Conservation (phyloP, 116 monocot species). For the Papilionanthe hybrid region DNA sequence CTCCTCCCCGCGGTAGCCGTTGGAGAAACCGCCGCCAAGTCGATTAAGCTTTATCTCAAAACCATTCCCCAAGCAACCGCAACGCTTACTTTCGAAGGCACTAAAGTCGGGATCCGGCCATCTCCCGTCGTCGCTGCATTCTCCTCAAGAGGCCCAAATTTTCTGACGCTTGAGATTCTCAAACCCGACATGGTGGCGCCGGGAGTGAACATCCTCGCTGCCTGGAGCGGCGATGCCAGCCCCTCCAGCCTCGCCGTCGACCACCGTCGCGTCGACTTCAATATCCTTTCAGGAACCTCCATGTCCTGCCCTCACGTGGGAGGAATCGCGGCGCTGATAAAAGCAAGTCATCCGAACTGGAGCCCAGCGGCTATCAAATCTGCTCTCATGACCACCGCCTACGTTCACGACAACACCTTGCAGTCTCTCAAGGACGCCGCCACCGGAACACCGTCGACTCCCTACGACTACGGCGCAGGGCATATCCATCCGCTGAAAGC, state of each 20-base stretch:
- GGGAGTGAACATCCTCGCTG: conserved; percentile 89
- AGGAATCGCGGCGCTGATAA: conserved; percentile 73
- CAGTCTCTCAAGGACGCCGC: conserved; percentile 53
- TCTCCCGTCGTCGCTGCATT: conserved; percentile 81
- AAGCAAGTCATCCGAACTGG: conserved; percentile 78
- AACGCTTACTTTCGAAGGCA: conserved; percentile 54
- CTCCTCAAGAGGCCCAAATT: conserved; percentile 79
- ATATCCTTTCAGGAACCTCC: conserved; percentile 83
- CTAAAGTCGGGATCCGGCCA: conserved; percentile 66
- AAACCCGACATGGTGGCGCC: conserved; percentile 87
- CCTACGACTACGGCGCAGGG: conserved; percentile 70
- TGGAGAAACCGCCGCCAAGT: conserved; percentile 39
- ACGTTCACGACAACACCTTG: conserved; percentile 66
- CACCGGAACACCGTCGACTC: conserved; percentile 22
- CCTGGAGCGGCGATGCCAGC: conserved; percentile 60
- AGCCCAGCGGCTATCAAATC: conserved; percentile 75
- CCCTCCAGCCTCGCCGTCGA: conserved; percentile 58
- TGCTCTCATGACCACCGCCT: conserved; percentile 87
- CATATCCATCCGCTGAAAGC: conserved; percentile 77
- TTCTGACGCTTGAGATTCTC: conserved; percentile 59
- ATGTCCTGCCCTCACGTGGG: conserved; percentile 93
- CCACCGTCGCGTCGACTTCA: conserved; percentile 57
- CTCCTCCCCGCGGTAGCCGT: conserved; percentile 58
- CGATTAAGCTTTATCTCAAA: conserved; percentile 40
- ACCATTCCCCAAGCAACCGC: conserved; percentile 28